Base-by-base conservation (phyloP, 208 protist species). In the Wallacemonas sp. region DNA sequence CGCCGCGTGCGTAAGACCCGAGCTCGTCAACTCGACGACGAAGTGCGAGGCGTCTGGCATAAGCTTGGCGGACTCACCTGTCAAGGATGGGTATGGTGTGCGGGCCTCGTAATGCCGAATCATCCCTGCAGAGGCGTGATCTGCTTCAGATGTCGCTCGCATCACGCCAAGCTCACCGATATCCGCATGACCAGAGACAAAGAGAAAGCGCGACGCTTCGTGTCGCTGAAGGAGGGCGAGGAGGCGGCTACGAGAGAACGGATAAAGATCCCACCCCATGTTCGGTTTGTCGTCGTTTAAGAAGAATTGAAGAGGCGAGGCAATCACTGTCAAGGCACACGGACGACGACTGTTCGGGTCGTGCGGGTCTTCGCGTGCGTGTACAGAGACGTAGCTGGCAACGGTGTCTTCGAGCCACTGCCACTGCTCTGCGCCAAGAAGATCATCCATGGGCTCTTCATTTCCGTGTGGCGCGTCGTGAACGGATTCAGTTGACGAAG, bases 351-450 rank as follows among this genome's bases (percentile, higher is more conserved):
- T 74, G 24, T 21, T 31, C 19, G 28, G 28, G 30, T 58, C 33
- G 45, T 21, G n/a, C 5, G 12, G 17, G 55, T 39, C 21, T 27
- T 55, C 47, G n/a, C 47, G 47, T 21, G 65, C 45, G 6, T 34
- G 24, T 1, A 49, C 33, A 17, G 71, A 61, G 42, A 75, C 27
- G 33, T 77, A 68, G 3, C 75, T 63, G 8, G 54, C 44, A 2
- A 93, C 49, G 0, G 58, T 65, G n/a, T 70, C 30, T 58, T 91
- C 86, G 24, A 96, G 71, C 91, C 91, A 96, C 34, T 34, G 31
- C 88, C 88, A 96, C 88, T 96, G 91, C 45, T 36, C 38, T 3
- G 81, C 53, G 5, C 91, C 91, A 17, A 96, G 73, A 21, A 94
- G 64, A 62, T 94, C 84, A 2, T 77, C 79, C 44, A 41, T 39